Conservation (phyloP, 1,139 yeast genomes). For the Lipomyces yarrowii region DNA sequence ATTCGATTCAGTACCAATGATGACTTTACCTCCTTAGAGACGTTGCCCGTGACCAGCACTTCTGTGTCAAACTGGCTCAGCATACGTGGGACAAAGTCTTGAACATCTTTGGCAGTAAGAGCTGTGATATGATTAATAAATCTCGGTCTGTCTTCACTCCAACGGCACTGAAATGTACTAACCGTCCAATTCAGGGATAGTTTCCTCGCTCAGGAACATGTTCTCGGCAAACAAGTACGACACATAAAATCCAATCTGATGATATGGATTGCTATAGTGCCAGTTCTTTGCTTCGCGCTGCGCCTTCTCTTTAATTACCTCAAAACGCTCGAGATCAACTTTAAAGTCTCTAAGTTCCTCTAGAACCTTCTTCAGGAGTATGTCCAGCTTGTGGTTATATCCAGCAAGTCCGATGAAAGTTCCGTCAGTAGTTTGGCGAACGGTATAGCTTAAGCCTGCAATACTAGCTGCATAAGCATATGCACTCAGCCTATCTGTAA, state of each 20-base stretch:
- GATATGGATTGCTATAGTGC: conserved; percentile 69
- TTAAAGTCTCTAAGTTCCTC: conserved; percentile 55
- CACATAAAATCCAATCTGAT: conserved; percentile 67
- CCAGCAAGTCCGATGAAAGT: conserved; percentile 70
- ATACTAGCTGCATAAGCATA: conserved; percentile 80
- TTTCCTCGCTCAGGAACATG: conserved; percentile 66
- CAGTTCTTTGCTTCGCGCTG: conserved; percentile 67
- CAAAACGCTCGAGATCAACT: conserved; percentile 60
- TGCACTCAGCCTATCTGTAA: conserved; percentile 77
- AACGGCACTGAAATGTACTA: not conserved
- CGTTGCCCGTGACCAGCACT: conserved; percentile 78
- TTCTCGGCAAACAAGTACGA: conserved; percentile 68
- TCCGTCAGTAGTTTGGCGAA: conserved; percentile 70
- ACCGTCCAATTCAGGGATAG: conserved; percentile 53
- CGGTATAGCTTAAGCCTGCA: conserved; percentile 69
- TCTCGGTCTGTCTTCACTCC: not conserved
- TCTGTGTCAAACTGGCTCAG: conserved; percentile 59
- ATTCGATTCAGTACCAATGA: not conserved
- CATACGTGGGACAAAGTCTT: conserved; percentile 51
- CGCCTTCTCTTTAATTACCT: conserved; percentile 64
- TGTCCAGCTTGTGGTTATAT: conserved; percentile 76
- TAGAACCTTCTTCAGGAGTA: conserved; percentile 62
- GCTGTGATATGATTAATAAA: conserved; percentile 23
- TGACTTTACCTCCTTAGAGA: conserved; percentile 46
- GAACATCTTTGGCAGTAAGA: conserved; percentile 55